Conservation (phyloP, 768 basidiomycete species). For the Harrya chromipes region DNA sequence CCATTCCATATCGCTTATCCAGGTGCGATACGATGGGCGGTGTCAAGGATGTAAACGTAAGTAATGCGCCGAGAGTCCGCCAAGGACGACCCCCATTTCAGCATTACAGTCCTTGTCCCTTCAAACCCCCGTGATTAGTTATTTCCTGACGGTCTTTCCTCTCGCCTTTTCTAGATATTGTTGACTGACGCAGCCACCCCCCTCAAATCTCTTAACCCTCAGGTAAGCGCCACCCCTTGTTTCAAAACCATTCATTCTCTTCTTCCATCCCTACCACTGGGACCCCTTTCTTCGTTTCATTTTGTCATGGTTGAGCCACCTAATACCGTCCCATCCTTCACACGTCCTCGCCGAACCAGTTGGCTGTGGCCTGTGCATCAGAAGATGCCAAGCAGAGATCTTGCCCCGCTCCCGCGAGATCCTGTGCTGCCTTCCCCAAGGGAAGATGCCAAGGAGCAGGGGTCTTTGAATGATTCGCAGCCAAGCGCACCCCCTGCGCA, state of each 20-base stretch:
- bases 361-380: conserved; percentile 30
- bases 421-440: conserved; percentile 14
- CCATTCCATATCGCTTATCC: not conserved
- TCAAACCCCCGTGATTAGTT: conserved; percentile 6
- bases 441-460: conserved; percentile 11
- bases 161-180: conserved; percentile 26
- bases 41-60: conserved; percentile 30
- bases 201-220: conserved; percentile 22
- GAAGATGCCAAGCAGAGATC: conserved; percentile 20
- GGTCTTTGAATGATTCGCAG: not conserved
- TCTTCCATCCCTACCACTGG: conserved; percentile 1
- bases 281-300: not conserved
- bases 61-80: conserved; percentile 22
- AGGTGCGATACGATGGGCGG: conserved; percentile 21
- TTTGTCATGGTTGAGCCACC: conserved; percentile 23
- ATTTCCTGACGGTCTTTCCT: conserved; percentile 10
- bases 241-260: conserved; percentile 6
- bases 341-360: conserved; percentile 22
- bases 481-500: not conserved
- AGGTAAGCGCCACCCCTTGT: conserved; percentile 30
- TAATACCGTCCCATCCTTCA: not conserved
- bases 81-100: conserved; percentile 15
- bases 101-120: not conserved
- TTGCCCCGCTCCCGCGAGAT: conserved; percentile 11
- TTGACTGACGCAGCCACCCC: conserved; percentile 31